Evolutionary conservation across 192 early-diverging fungal genomes (phyloP).

Genomic region (Podila epicladia): DNA sequence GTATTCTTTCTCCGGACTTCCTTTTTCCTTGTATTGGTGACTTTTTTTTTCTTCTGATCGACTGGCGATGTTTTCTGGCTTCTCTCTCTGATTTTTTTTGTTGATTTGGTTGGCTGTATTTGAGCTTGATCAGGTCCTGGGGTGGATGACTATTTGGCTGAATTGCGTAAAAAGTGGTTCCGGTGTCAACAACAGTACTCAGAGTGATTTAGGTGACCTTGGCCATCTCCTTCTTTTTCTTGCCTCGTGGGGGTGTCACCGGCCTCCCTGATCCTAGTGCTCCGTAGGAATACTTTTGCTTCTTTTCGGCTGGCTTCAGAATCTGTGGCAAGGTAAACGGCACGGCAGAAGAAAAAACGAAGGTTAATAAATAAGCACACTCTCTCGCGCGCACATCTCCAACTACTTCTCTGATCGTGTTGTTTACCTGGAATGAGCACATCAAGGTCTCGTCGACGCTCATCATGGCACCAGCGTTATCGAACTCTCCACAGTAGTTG

Average conservation of each 20-base stretch:
- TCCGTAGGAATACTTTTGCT: slow-evolving; percentile 82
- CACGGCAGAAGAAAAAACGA: no score
- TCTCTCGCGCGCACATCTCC: no score
- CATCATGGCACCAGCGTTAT: slow-evolving; percentile 92
- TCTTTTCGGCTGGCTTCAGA: slow-evolving; percentile 95
- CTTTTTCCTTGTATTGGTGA: not conserved
- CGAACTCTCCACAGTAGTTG: slow-evolving; percentile 95
- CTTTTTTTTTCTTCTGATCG: not conserved
- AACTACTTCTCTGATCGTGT: not conserved
- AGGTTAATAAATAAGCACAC: no score
- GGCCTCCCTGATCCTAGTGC: slow-evolving; percentile 66
- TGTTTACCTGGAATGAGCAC: slow-evolving; percentile 81
- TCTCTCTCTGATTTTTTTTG: not conserved
- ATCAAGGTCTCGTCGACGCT: slow-evolving; percentile 86
- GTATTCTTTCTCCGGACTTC: not conserved
- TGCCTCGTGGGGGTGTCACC: slow-evolving; percentile 79
- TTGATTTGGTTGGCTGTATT: not conserved
- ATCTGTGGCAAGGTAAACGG: slow-evolving; percentile 63
- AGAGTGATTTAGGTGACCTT: slow-evolving; percentile 29
- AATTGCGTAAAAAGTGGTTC: slow-evolving; percentile 4
- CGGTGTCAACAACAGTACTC: not conserved
- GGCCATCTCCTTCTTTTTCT: slow-evolving; percentile 64
- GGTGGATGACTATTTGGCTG: slow-evolving; percentile 1
- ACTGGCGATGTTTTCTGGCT: not conserved
- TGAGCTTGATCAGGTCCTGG: slow-evolving; percentile 2